Conservation (phyloP, 495 filamentous ascomycete genomes). For the Penicillium taxi region DNA sequence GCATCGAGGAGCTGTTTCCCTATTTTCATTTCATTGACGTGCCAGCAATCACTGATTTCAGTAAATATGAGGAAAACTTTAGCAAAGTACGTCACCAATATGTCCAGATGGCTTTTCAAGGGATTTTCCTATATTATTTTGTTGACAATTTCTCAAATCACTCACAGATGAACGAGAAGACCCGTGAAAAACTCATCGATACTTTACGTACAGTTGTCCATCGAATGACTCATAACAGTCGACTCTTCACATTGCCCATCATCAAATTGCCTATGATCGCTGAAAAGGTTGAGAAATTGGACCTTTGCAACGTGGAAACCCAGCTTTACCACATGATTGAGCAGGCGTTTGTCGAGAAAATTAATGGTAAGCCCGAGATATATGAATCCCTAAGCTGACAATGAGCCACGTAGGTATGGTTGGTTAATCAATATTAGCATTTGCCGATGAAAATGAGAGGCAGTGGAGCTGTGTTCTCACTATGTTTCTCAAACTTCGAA, state of each 20-base stretch:
- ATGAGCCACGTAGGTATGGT: no score
- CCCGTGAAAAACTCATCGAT: constrained; percentile 27
- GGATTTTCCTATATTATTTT: neutral
- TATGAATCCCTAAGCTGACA: neutral
- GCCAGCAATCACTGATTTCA: constrained; percentile 28
- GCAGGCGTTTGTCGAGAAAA: constrained; percentile 22
- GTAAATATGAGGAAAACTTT: constrained; percentile 30
- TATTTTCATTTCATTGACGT: constrained; percentile 54
- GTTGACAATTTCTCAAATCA: constrained; percentile 1
- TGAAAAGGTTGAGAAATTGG: constrained; percentile 24
- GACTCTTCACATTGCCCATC: constrained; percentile 47
- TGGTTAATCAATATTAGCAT: constrained; percentile 1
- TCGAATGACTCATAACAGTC: constrained; percentile 43
- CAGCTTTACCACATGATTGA: constrained; percentile 41
- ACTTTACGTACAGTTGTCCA: constrained; percentile 43
- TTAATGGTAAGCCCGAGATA: constrained; percentile 22
- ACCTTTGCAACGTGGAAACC: constrained; percentile 43
- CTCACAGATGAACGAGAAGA: constrained; percentile 14
- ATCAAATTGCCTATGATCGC: constrained; percentile 43
- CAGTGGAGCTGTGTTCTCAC: constrained; percentile 21
- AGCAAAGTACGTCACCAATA: neutral
- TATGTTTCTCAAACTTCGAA: constrained; percentile 44
- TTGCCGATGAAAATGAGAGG: neutral
- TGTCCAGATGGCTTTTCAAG: neutral
- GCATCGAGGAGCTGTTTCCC: constrained; percentile 45